Evolutionary conservation across 1,284 basidiomycete genomes (phyloP).

Genomic region (Mycena sp.): DNA sequence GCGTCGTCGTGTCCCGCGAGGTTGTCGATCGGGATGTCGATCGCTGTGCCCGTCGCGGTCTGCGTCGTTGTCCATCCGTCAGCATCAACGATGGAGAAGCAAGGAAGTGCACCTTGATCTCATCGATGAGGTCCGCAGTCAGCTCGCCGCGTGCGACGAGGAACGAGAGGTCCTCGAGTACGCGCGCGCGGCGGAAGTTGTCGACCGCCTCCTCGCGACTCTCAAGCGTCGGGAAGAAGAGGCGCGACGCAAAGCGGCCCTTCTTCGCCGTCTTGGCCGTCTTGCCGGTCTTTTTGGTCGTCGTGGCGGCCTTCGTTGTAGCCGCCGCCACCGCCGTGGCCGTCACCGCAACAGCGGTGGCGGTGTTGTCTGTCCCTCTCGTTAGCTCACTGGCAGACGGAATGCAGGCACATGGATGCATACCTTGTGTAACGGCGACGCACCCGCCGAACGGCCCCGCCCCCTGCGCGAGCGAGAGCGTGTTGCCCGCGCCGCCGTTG

Average conservation of each 20-base stretch:
- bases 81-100: not conserved
- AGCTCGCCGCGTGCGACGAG: constrained; percentile 31
- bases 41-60: constrained; percentile 35
- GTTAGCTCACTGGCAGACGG: too few relatives aligned
- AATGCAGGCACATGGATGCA: not conserved
- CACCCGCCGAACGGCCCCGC: constrained; percentile 37
- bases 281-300: not conserved
- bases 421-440: constrained; percentile 30
- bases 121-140: constrained; percentile 34
- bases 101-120: constrained; percentile 26
- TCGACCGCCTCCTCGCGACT: constrained; percentile 17
- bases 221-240: constrained; percentile 16
- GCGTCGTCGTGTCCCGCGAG: constrained; percentile 34
- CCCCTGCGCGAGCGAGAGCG: constrained; percentile 32
- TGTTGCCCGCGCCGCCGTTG: constrained; percentile 30
- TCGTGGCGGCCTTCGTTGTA: not conserved
- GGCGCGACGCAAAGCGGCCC: constrained; percentile 13
- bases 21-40: constrained; percentile 36
- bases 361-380: constrained; percentile 3
- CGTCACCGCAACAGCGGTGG: not conserved
- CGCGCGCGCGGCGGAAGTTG: constrained; percentile 20
- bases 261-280: constrained; percentile 1
- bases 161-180: constrained; percentile 17
- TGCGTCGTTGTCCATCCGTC: not conserved
- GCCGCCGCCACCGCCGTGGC: not conserved